Conservation (phyloP, 306 rosid genomes). For the Malus domestica region ASM211411v1 NC_041800.1:22446733-22447232, state of each 20-base stretch:
- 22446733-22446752: not conserved
- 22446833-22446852: not conserved
- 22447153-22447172: not conserved
- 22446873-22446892: not conserved
- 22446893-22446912: not conserved
- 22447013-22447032: not conserved
- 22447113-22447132: not conserved
- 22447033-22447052: not conserved
- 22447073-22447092: conserved; percentile 1
- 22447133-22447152: not conserved
- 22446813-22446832: not conserved
- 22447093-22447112: not conserved
- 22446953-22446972: not conserved
- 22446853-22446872: not conserved
- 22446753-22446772: not conserved
- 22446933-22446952: not conserved
- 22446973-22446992: not conserved
- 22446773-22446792: not conserved
- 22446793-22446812: not conserved
- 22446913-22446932: not conserved
- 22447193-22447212: not conserved
- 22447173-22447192: not conserved
- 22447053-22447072: not conserved
- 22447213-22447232: not conserved
- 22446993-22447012: not conserved